Percentiles rank a stretch among this genome's conserved stretches.
These are phyloP conservation scores for Beverwykella pulmonaria DNA, from an alignment of 495 filamentous ascomycete species.

Conservation along the genomic window DNA sequence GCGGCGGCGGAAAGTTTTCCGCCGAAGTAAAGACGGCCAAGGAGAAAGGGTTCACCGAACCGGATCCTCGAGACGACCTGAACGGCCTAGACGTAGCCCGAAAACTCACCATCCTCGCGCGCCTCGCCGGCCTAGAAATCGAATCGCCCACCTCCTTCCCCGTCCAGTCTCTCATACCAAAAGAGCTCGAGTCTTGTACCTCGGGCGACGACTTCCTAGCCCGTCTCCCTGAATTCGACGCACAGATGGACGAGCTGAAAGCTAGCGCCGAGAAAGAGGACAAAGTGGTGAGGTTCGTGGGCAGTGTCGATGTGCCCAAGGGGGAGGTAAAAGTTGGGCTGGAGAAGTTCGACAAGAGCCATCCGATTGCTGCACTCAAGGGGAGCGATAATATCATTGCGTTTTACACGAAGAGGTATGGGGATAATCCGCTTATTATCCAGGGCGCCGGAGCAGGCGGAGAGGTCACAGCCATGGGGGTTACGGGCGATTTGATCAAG, in stretches of 20 bases:
- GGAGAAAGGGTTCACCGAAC: conserved; percentile 94
- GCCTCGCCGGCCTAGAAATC: conserved; percentile 76
- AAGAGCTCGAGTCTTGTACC: conserved; percentile 70
- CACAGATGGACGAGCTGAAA: conserved; percentile 81
- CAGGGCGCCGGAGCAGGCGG: conserved; percentile 94
- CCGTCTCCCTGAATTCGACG: conserved; percentile 74
- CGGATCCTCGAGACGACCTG: conserved; percentile 92
- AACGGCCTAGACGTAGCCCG: conserved; percentile 95
- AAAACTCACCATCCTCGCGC: conserved; percentile 93
- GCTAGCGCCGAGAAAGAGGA: conserved; percentile 74
- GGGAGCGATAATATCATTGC: conserved; percentile 98
- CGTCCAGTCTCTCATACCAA: conserved; percentile 86
- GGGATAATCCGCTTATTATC: conserved; percentile 83
- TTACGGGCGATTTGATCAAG: conserved; percentile 85
- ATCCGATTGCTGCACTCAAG: conserved; percentile 88
- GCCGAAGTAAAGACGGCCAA: conserved; percentile 87
- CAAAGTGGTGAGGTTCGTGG: conserved; percentile 92
- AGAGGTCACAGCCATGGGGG: conserved; percentile 96
- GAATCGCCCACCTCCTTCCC: conserved; percentile 81
- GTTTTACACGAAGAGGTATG: conserved; percentile 96
- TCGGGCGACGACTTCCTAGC: conserved; percentile 82
- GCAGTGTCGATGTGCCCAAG: conserved; percentile 78
- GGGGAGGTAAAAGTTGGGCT: conserved; percentile 84
- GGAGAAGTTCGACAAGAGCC: conserved; percentile 62
- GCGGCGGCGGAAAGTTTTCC: conserved; percentile 70